Percentiles rank a stretch among this genome's conserved stretches.
Evolutionary conservation across 306 rosid genomes (phyloP).

Genomic region (Lupinus albus): DNA sequence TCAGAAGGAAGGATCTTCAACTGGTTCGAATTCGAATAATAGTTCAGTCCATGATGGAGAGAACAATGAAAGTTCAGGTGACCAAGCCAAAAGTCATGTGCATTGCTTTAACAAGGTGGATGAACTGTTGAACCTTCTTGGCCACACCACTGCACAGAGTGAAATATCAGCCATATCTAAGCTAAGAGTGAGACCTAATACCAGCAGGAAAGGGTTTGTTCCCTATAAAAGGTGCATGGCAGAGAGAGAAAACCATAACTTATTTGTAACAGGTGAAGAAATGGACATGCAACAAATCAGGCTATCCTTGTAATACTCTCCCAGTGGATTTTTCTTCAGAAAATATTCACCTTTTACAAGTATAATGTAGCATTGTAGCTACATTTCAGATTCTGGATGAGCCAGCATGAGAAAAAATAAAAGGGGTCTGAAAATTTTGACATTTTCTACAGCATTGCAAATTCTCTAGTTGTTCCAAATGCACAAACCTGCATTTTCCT

Average conservation of each 20-base stretch:
- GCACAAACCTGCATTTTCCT: constrained; percentile 18
- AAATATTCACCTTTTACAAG: constrained; percentile 25
- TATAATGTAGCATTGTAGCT: constrained; percentile 28
- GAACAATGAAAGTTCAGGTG: constrained; percentile 41
- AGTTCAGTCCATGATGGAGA: constrained; percentile 49
- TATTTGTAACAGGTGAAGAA: constrained; percentile 38
- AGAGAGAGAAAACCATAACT: constrained; percentile 45
- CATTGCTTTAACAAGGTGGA: constrained; percentile 1
- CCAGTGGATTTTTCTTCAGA: not conserved
- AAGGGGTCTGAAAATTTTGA: constrained; percentile 39
- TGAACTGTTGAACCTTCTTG: constrained; percentile 31
- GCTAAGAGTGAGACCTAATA: constrained; percentile 32
- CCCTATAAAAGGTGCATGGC: constrained; percentile 72
- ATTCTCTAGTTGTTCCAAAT: constrained; percentile 37
- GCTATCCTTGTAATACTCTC: constrained; percentile 55
- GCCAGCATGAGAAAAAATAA: constrained; percentile 14
- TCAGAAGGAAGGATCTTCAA: constrained; percentile 54
- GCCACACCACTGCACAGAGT: constrained; percentile 1
- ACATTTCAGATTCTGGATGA: constrained; percentile 41
- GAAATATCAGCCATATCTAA: constrained; percentile 28
- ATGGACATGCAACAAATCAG: constrained; percentile 53
- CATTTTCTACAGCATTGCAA: constrained; percentile 32
- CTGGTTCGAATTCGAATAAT: constrained; percentile 56
- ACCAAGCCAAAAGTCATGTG: constrained; percentile 38
- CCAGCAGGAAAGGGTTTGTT: constrained; percentile 60